phyloP scores from a whole-genome alignment of 2,329 filamentous ascomycete genomes.

The Alternaria incomplexa region DNA sequence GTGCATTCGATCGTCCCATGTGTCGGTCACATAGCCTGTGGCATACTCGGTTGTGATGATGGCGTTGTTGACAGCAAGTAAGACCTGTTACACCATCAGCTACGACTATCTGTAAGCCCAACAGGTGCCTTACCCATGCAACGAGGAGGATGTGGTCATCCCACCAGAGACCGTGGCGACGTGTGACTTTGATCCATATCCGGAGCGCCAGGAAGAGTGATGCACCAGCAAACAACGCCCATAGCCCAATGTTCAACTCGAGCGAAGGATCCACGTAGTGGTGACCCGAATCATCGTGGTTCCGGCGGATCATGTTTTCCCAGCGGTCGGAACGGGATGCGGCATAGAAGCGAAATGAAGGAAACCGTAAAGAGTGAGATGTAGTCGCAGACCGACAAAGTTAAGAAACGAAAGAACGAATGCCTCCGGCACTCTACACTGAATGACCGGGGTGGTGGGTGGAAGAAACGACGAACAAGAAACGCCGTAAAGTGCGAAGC shows the following conservation, averaged over 20 bases:
- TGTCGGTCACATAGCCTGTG: constrained; percentile 56
- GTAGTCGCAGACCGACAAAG: constrained; percentile 5
- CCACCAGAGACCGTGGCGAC: constrained; percentile 50
- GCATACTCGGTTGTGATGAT: constrained; percentile 57
- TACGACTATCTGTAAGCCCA: not conserved
- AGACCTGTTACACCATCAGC: constrained; percentile 37
- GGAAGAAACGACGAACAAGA: constrained; percentile 11
- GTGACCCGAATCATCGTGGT: constrained; percentile 24
- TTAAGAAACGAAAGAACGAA: constrained; percentile 9
- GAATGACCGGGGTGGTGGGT: constrained; percentile 5
- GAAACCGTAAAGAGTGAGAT: constrained; percentile 4
- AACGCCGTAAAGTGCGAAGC: constrained; percentile 11
- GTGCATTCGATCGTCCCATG: constrained; percentile 61
- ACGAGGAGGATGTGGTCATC: constrained; percentile 49
- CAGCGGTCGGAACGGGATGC: constrained; percentile 14
- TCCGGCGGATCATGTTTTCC: constrained; percentile 34
- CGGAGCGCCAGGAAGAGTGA: constrained; percentile 45
- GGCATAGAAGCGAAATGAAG: constrained; percentile 15
- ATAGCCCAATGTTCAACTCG: constrained; percentile 47
- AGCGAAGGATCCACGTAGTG: constrained; percentile 45
- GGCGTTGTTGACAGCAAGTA: constrained; percentile 54
- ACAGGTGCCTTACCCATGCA: constrained; percentile 40
- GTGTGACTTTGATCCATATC: constrained; percentile 47
- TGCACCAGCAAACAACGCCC: constrained; percentile 48
- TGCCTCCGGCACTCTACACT: constrained; percentile 2